phyloP scores from a whole-genome alignment of 495 filamentous ascomycete genomes.

The Tuber brumale region DNA sequence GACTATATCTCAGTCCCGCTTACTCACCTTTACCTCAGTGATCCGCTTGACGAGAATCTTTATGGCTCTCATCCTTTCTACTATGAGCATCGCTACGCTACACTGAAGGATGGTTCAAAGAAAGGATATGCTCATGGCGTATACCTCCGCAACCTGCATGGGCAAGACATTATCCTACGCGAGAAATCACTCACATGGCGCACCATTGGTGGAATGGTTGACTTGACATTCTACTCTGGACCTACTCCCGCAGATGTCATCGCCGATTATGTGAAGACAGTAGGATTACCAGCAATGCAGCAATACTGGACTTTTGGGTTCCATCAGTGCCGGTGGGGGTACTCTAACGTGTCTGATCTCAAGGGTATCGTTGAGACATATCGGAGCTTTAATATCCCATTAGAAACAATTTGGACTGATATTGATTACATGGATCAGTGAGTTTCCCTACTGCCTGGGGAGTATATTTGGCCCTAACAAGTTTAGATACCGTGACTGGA shows the following conservation, averaged over 20 bases:
- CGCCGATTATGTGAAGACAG: constrained; percentile 64
- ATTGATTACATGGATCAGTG: constrained; percentile 64
- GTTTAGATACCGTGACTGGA: not conserved
- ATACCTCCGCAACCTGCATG: constrained; percentile 76
- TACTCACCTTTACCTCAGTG: not conserved
- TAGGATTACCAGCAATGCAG: constrained; percentile 66
- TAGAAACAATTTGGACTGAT: constrained; percentile 87
- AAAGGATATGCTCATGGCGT: constrained; percentile 61
- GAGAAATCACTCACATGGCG: constrained; percentile 79
- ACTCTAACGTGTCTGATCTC: constrained; percentile 66
- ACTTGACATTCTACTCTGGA: constrained; percentile 78
- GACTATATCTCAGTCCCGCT: not conserved
- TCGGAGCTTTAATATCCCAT: constrained; percentile 62
- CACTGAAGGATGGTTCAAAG: constrained; percentile 44
- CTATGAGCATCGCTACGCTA: constrained; percentile 59
- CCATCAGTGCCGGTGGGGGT: constrained; percentile 79
- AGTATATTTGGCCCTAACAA: constrained; percentile 1
- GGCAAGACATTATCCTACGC: constrained; percentile 79
- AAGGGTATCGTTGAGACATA: constrained; percentile 78
- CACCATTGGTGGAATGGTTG: constrained; percentile 74
- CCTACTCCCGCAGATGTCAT: constrained; percentile 65
- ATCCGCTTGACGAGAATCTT: constrained; percentile 55
- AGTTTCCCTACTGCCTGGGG: constrained; percentile 52
- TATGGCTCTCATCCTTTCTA: constrained; percentile 83
- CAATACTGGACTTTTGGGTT: constrained; percentile 82